Evolutionary conservation across 2,329 filamentous ascomycete species (phyloP), one percentile per base, ranked within the genome.

Genomic region (Tolypocladium nubicola): DNA sequence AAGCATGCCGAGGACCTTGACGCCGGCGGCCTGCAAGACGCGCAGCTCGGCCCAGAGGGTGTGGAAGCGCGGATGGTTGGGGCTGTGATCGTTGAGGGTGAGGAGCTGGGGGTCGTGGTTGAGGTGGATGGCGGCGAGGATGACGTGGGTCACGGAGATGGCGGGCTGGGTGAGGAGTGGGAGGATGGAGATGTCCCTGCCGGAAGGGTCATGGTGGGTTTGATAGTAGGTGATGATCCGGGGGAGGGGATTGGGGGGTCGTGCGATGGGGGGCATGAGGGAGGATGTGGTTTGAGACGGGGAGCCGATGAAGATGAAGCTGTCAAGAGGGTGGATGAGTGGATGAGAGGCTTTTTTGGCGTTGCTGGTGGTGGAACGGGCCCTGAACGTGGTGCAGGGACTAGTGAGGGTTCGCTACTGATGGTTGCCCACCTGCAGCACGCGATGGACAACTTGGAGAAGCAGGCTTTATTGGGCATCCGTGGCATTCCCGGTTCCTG

Each of bases 1-100:
- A 1, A 96, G 77, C 89, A 97, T 94, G 56, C 84, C 89, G 68
- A 96, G 79, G 14, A 96, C 84, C 65, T 87, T 90, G 61, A 96
- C 79, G 47, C 90, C 90, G 8, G 80, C 79, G 2, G 80, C 81
- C 69, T 94, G 87, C 7, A 96, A 75, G 61, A 85, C 76, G 9
- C 80, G 79, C 10, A 90, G 82, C 70, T 97, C 92, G 26, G 80
- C 80, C 90, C 91, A 97, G 40, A 96, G 78, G 1, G 83, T 83
- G 38, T 82, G 75, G 71, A 87, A 93, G 62, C 83, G 80, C 5
- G 82, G 71, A 63, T 89, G 74, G n/a, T 81, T 74, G 0, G 89
- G 89, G 0, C 78, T 77, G 67, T 90, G 82, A 71, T 97, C 86
- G 70, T 97, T 97, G 61, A 96, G 81, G 0, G 86, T 89, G 64